These are phyloP conservation scores for Stylosanthes scabra DNA, from an alignment of 331 rosid species.

Conservation along the genomic window DNA sequence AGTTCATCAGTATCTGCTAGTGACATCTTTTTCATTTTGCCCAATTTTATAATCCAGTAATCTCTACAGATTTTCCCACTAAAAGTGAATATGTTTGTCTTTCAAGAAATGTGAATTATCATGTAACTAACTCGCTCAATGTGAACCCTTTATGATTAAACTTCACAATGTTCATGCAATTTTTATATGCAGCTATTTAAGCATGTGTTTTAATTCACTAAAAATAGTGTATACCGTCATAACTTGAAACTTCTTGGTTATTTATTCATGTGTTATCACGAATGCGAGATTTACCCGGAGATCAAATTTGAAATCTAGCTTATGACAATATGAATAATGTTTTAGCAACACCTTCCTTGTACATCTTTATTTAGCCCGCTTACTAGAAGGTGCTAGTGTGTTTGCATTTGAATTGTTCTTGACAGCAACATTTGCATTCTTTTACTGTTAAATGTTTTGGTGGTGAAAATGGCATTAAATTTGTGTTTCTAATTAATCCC, in stretches of 20 bases:
- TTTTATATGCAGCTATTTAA: background rate
- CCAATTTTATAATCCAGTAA: background rate
- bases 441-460: background rate
- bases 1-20: constrained; percentile 53
- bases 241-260: background rate
- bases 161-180: constrained; percentile 18
- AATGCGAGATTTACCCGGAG: no score
- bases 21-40: background rate
- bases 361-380: no score
- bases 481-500: constrained; percentile 32
- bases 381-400: constrained; percentile 84
- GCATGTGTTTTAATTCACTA: background rate
- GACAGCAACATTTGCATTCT: constrained; percentile 38
- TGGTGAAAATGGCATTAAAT: constrained; percentile 6
- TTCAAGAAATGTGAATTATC: background rate
- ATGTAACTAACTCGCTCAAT: constrained; percentile 18
- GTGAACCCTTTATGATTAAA: constrained; percentile 22
- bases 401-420: constrained; percentile 88
- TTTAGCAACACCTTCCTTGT: constrained; percentile 27
- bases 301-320: no score
- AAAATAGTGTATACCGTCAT: background rate
- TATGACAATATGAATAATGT: no score
- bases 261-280: no score
- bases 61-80: background rate
- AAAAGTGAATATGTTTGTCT: background rate